phyloP scores from a whole-genome alignment of 2,329 filamentous ascomycete species.

The Tolypocladium pustulatum region DNA sequence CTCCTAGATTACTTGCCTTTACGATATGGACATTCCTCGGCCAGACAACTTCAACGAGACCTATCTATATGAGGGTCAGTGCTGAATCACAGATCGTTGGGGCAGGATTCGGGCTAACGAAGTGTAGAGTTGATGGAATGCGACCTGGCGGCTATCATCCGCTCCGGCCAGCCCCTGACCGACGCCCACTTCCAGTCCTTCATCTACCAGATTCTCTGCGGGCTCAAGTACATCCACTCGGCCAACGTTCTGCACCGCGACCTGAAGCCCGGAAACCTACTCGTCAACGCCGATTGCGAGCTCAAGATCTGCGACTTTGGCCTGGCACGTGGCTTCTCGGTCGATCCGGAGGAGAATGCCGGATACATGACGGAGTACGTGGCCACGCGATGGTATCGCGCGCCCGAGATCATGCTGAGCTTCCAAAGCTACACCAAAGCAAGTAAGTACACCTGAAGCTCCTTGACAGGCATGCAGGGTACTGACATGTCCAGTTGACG shows the following conservation, averaged over 20 bases:
- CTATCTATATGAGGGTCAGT: constrained; percentile 90
- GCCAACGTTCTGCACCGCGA: constrained; percentile 96
- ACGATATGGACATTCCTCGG: constrained; percentile 98
- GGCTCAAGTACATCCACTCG: constrained; percentile 98
- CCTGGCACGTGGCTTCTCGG: constrained; percentile 88
- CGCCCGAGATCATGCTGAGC: constrained; percentile 98
- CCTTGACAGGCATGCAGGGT: neutral
- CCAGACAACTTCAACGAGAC: constrained; percentile 98
- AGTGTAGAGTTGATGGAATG: constrained; percentile 91
- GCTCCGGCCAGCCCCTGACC: constrained; percentile 91
- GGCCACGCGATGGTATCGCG: constrained; percentile 88
- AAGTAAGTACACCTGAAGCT: constrained; percentile 53
- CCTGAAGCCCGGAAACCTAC: constrained; percentile 89
- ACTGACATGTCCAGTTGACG: constrained; percentile 58
- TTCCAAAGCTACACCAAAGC: constrained; percentile 99
- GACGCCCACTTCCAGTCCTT: constrained; percentile 99
- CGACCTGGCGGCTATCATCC: constrained; percentile 94
- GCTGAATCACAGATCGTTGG: neutral
- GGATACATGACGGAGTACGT: constrained; percentile 99
- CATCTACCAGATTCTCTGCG: constrained; percentile 99
- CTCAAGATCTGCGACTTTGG: constrained; percentile 99
- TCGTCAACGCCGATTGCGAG: constrained; percentile 98
- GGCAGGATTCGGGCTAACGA: neutral
- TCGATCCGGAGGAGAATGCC: constrained; percentile 95
- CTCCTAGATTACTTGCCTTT: constrained; percentile 86